These are phyloP conservation scores for Xylariales sp. DNA, from an alignment of 2,329 filamentous ascomycete genomes.

Conservation along the genomic window DNA sequence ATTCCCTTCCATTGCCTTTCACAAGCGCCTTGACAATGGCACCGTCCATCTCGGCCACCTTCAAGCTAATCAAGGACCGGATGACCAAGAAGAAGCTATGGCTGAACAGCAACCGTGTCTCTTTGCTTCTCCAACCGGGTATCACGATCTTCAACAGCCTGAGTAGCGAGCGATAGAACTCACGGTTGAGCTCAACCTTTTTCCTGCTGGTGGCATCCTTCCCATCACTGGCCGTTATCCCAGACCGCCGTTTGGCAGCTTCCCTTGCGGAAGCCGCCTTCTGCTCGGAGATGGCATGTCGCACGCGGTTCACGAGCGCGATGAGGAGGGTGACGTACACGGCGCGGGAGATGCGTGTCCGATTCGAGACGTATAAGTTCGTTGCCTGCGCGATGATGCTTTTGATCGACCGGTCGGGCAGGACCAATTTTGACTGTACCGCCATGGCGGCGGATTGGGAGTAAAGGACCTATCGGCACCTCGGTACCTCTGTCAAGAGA, in stretches of 20 bases:
- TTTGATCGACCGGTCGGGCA: slow-evolving; percentile 61
- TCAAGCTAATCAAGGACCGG: slow-evolving; percentile 86
- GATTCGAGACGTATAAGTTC: slow-evolving; percentile 70
- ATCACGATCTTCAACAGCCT: slow-evolving; percentile 81
- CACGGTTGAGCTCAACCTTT: slow-evolving; percentile 88
- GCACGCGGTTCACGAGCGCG: slow-evolving; percentile 79
- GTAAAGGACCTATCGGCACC: neutral
- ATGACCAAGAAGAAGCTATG: slow-evolving; percentile 92
- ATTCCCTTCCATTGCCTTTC: slow-evolving; percentile 85
- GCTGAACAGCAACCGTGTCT: slow-evolving; percentile 78
- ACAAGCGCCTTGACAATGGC: slow-evolving; percentile 88
- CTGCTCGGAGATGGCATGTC: slow-evolving; percentile 87
- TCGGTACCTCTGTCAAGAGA: neutral
- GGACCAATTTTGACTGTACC: slow-evolving; percentile 66
- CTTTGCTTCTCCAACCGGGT: slow-evolving; percentile 84
- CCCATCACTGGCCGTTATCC: slow-evolving; percentile 40
- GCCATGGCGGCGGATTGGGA: slow-evolving; percentile 50
- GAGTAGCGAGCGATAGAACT: slow-evolving; percentile 71
- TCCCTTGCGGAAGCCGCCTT: slow-evolving; percentile 75
- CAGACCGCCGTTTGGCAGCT: slow-evolving; percentile 52
- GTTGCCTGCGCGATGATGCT: slow-evolving; percentile 63
- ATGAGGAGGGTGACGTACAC: slow-evolving; percentile 80
- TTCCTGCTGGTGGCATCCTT: slow-evolving; percentile 33
- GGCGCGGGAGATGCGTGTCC: slow-evolving; percentile 74
- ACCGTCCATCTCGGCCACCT: slow-evolving; percentile 94